These are phyloP conservation scores for Cystofilobasidium macerans DNA, from an alignment of 768 basidiomycete species.

Conservation along the genomic window DNA sequence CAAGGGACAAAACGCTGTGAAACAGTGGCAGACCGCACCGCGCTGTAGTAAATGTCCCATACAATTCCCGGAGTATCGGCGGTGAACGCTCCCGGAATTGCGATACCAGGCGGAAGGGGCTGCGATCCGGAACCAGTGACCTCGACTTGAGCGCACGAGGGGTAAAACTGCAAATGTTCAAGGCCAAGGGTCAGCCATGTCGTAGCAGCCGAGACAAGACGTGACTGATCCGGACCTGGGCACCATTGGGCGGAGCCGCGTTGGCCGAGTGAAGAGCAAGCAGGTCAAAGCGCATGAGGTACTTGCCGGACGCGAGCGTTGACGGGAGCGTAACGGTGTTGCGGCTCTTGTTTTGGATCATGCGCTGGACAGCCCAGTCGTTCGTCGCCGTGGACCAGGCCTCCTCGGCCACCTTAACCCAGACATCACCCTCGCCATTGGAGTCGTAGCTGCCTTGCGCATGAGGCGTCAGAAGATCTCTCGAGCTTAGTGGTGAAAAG, in stretches of 20 bases:
- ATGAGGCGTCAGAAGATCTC: too few species aligned
- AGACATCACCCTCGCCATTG: slow-evolving; percentile 11
- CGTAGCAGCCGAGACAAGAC: too few species aligned
- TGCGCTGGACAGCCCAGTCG: neutral
- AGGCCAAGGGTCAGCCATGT: too few species aligned
- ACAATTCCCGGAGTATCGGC: slow-evolving; percentile 1
- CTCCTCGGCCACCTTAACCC: slow-evolving; percentile 17
- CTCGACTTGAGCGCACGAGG: slow-evolving; percentile 22
- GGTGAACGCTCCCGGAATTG: slow-evolving; percentile 27
- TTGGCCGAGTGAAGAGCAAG: slow-evolving; percentile 24
- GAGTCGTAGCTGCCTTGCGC: neutral
- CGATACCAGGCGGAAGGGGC: slow-evolving; percentile 20
- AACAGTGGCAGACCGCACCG: too few species aligned
- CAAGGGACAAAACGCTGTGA: neutral
- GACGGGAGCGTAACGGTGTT: slow-evolving; percentile 25
- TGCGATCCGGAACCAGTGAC: slow-evolving; percentile 21
- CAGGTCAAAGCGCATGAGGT: slow-evolving; percentile 27
- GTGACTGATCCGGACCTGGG: neutral
- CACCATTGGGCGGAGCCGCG: slow-evolving; percentile 12
- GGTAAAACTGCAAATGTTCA: slow-evolving; percentile 16
- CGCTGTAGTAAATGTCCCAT: too few species aligned
- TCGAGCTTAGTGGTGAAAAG: too few species aligned
- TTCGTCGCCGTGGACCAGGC: slow-evolving; percentile 11
- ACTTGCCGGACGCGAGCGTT: slow-evolving; percentile 20
- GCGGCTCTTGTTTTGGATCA: slow-evolving; percentile 23